Conservation (phyloP, 1,284 basidiomycete species). For the Wallemia hederae region DNA sequence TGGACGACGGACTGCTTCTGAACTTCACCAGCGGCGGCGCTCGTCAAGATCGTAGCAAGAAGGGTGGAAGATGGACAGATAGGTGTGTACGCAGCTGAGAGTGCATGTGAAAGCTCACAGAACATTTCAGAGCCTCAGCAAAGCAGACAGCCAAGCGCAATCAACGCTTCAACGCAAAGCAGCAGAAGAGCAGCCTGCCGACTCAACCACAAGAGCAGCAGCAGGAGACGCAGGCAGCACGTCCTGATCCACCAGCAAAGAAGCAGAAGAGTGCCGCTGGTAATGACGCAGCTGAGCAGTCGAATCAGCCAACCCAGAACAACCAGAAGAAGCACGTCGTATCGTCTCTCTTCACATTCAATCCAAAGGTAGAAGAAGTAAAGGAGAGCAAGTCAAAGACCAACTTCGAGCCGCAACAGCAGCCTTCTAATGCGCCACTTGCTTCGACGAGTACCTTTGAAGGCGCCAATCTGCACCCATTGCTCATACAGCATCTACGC, state of each 20-base stretch:
- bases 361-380: slow-evolving; percentile 23
- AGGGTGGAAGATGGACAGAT: slow-evolving; percentile 58
- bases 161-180: background rate
- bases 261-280: background rate
- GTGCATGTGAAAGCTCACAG: background rate
- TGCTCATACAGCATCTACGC: slow-evolving; percentile 48
- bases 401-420: slow-evolving; percentile 14
- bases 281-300: background rate
- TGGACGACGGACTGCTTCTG: background rate
- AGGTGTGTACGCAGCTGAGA: slow-evolving; percentile 22
- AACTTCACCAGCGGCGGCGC: slow-evolving; percentile 6
- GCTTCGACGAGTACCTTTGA: slow-evolving; percentile 31
- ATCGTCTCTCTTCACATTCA: slow-evolving; percentile 68
- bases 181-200: background rate
- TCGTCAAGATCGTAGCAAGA: slow-evolving; percentile 20
- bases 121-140: background rate
- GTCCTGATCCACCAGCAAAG: background rate
- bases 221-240: background rate
- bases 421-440: slow-evolving; percentile 12
- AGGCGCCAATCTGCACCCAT: slow-evolving; percentile 47
- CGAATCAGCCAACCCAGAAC: background rate
- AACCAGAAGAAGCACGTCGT: slow-evolving; percentile 33
- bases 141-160: background rate
- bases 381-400: slow-evolving; percentile 16
- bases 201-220: background rate